Conservation (phyloP, 2,329 filamentous ascomycete genomes). For the Fusarium nodosum region DNA sequence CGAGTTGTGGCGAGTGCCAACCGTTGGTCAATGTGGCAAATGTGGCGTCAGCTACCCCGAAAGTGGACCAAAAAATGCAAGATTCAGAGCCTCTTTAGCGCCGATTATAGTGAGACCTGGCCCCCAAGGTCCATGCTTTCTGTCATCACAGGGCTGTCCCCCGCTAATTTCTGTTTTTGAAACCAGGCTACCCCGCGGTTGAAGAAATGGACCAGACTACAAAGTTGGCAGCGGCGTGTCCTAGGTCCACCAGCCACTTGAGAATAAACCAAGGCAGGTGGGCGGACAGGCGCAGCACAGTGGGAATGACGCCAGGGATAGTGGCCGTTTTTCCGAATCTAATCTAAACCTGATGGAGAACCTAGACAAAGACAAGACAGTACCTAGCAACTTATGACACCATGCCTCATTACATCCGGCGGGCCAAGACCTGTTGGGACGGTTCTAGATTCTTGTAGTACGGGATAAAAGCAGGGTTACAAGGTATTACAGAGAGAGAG, state of each 20-base stretch:
- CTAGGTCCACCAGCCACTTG: slow-evolving; percentile 3
- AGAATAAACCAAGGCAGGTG: slow-evolving; percentile 11
- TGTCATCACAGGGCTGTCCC: slow-evolving; percentile 12
- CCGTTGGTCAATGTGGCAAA: slow-evolving; percentile 16
- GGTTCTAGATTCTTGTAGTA: slow-evolving; percentile 39
- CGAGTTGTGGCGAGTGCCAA: slow-evolving; percentile 43
- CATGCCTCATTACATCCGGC: slow-evolving; percentile 14
- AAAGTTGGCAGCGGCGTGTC: slow-evolving; percentile 28
- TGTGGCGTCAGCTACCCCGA: slow-evolving; percentile 37
- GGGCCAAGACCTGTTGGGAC: slow-evolving; percentile 13
- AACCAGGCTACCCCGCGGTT: slow-evolving; percentile 34
- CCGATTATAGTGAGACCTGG: neutral
- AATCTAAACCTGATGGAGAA: neutral
- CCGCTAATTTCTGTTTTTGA: slow-evolving; percentile 14
- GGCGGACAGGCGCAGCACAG: slow-evolving; percentile 1
- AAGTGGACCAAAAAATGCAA: slow-evolving; percentile 22
- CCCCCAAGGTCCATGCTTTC: slow-evolving; percentile 12
- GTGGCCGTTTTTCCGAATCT: slow-evolving; percentile 25
- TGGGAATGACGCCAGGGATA: slow-evolving; percentile 37
- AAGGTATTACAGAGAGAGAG: slow-evolving; percentile 38
- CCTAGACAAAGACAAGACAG: slow-evolving; percentile 13
- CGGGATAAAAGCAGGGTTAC: slow-evolving; percentile 33
- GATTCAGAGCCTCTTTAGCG: slow-evolving; percentile 11
- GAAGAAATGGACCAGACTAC: slow-evolving; percentile 9
- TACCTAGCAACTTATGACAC: slow-evolving; percentile 14